phyloP scores from a whole-genome alignment of 164 flowering plant species.

The Cinnamomum chago region DNA sequence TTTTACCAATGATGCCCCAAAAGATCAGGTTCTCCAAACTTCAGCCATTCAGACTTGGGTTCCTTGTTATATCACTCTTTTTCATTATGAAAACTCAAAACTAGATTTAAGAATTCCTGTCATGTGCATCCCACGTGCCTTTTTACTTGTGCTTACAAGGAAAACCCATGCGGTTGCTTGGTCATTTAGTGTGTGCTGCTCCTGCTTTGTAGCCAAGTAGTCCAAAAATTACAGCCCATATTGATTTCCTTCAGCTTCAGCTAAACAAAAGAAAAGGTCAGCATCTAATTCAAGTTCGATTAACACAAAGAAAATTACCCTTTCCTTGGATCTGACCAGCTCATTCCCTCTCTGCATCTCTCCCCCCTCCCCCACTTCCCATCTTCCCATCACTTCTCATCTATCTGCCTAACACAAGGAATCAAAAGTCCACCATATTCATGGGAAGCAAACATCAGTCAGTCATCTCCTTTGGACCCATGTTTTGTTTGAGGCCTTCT shows the following conservation, averaged over 20 bases:
- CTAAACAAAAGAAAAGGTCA: background rate
- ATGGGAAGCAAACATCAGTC: background rate
- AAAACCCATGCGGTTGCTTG: background rate
- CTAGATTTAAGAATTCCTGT: background rate
- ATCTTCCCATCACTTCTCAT: too few species aligned
- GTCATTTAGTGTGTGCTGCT: background rate
- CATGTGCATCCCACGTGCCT: slow-evolving; percentile 1
- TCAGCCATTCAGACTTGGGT: background rate
- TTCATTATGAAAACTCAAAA: too few species aligned
- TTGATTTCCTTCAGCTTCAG: background rate
- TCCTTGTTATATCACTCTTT: too few species aligned
- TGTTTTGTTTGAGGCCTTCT: slow-evolving; percentile 18
- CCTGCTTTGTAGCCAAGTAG: background rate
- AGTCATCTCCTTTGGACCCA: slow-evolving; percentile 1
- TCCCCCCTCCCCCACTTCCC: background rate
- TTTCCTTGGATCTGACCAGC: background rate
- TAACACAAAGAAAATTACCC: background rate
- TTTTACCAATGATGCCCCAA: background rate
- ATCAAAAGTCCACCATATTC: background rate
- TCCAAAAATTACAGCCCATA: background rate
- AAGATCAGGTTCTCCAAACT: background rate
- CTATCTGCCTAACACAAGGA: background rate
- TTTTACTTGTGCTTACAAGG: background rate
- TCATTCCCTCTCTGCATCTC: background rate
- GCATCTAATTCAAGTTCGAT: too few species aligned